Conservation (phyloP, 164 flowering plant species). For the Berberis vulgaris region DNA sequence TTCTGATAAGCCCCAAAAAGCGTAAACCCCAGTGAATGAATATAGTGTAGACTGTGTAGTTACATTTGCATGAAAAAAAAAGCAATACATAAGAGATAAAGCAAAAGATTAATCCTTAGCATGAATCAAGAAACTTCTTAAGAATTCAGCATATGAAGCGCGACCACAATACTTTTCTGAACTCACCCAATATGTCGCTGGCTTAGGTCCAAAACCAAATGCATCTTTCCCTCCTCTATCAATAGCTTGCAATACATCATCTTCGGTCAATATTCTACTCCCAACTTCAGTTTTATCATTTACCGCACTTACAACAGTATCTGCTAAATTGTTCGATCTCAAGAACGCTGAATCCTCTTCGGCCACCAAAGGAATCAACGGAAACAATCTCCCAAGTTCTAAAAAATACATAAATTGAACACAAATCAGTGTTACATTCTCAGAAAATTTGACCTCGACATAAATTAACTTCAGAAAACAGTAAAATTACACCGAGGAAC, state of each 20-base stretch:
- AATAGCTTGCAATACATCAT: conserved; percentile 67
- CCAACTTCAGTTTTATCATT: conserved; percentile 30
- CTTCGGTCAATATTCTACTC: conserved; percentile 26
- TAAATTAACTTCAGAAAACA: too few relatives aligned
- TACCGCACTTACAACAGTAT: conserved; percentile 31
- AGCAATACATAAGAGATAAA: too few relatives aligned
- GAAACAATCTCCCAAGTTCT: conserved; percentile 69
- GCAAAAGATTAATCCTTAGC: too few relatives aligned
- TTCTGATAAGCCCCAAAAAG: too few relatives aligned
- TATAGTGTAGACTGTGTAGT: too few relatives aligned
- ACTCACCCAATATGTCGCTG: conserved; percentile 83
- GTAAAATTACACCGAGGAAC: neutral
- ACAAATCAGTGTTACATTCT: too few relatives aligned
- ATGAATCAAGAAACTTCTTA: too few relatives aligned
- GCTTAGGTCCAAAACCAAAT: conserved; percentile 42
- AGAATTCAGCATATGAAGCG: too few relatives aligned
- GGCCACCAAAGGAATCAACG: conserved; percentile 85
- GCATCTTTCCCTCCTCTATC: conserved; percentile 83
- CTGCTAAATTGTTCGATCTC: conserved; percentile 36
- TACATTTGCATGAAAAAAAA: too few relatives aligned
- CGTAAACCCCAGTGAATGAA: too few relatives aligned
- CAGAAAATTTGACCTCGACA: too few relatives aligned
- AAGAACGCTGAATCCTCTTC: conserved; percentile 85
- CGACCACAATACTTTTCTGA: too few relatives aligned
- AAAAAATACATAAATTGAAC: neutral